phyloP scores from a whole-genome alignment of 2,329 filamentous ascomycete genomes.

The Arthrobotrys musiformis region DNA sequence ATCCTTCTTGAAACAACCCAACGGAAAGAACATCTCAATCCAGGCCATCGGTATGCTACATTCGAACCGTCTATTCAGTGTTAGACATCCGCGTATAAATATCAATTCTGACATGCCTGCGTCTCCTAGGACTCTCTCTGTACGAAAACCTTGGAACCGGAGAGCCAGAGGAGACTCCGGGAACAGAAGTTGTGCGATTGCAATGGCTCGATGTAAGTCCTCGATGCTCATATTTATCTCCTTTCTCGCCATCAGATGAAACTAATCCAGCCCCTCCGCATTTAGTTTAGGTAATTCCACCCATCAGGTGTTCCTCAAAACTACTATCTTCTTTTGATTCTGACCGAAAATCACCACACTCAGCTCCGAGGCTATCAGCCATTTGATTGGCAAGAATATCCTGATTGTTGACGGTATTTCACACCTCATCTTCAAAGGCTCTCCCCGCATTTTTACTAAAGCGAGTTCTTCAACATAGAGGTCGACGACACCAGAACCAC shows the following conservation, averaged over 20 bases:
- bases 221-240: background rate
- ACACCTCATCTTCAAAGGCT: background rate
- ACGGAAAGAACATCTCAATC: conserved; percentile 93
- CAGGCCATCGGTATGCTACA: conserved; percentile 81
- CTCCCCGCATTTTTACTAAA: background rate
- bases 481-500: conserved; percentile 96
- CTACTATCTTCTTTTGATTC: background rate
- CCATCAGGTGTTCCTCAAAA: background rate
- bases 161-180: conserved; percentile 77
- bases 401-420: conserved; percentile 80
- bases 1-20: conserved; percentile 92
- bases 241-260: background rate
- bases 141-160: conserved; percentile 81
- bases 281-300: conserved; percentile 27
- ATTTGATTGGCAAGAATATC: conserved; percentile 88
- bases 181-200: conserved; percentile 94
- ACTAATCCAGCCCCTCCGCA: background rate
- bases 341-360: background rate
- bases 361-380: conserved; percentile 82
- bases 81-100: background rate
- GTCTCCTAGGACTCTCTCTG: conserved; percentile 73
- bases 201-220: conserved; percentile 91
- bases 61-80: background rate
- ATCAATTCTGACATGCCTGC: background rate
- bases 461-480: conserved; percentile 63